phyloP scores from a whole-genome alignment of 73 alveolate species.

The Tetrahymena borealis region DNA sequence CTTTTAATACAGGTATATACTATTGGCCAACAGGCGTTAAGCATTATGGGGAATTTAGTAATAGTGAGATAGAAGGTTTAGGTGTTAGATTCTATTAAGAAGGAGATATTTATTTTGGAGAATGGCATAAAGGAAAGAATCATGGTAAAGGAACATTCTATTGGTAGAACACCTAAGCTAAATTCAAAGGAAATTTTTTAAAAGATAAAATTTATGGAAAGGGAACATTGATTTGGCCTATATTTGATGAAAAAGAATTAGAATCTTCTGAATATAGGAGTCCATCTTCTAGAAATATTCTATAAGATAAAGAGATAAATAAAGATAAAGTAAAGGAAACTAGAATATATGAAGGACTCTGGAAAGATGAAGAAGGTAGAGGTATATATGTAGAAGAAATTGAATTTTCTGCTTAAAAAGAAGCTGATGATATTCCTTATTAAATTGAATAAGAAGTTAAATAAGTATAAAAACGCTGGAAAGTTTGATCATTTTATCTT shows the following conservation, averaged over 20 bases:
- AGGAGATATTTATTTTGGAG: constrained; percentile 24
- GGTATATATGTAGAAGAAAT: not conserved
- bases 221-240: constrained; percentile 2
- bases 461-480: not conserved
- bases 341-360: constrained; percentile 15
- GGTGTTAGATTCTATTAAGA: constrained; percentile 13
- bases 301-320: not conserved
- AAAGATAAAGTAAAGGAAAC: not conserved
- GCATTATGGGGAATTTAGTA: constrained; percentile 32
- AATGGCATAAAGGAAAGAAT: constrained; percentile 23
- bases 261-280: not conserved
- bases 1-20: not conserved
- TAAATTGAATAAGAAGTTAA: not conserved
- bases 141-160: constrained; percentile 24
- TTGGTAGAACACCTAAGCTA: not conserved
- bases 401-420: not conserved
- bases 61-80: constrained; percentile 38
- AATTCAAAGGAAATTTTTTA: constrained; percentile 16
- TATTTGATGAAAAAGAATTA: not conserved
- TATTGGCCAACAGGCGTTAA: constrained; percentile 31
- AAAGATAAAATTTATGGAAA: constrained; percentile 26
- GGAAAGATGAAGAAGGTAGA: constrained; percentile 13
- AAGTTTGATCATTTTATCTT: not conserved
- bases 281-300: not conserved
- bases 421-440: not conserved